Evolutionary conservation across 2,329 filamentous ascomycete species (phyloP).

Genomic region (Rhynchosporium secalis): DNA sequence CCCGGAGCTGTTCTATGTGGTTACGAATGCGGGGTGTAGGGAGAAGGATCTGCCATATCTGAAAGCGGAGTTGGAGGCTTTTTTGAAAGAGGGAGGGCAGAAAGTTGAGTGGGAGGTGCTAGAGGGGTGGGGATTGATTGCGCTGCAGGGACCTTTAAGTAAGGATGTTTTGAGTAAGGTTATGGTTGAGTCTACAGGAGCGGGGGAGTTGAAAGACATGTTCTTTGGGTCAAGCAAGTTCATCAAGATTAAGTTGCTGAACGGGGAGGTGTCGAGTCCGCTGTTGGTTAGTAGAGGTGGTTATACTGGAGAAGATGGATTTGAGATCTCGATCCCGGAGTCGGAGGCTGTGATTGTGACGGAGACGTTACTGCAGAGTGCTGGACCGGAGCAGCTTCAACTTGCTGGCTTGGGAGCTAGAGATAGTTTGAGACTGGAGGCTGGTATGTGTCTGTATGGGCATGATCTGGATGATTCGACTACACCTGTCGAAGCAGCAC

Average conservation of each 20-base stretch:
- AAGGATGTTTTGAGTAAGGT: conserved; percentile 66
- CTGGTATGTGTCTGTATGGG: conserved; percentile 99
- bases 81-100: conserved; percentile 54
- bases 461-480: conserved; percentile 85
- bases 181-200: conserved; percentile 50
- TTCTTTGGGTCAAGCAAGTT: conserved; percentile 79
- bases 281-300: conserved; percentile 83
- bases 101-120: conserved; percentile 69
- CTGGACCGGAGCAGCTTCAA: conserved; percentile 62
- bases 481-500: conserved; percentile 65
- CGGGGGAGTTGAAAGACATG: conserved; percentile 61
- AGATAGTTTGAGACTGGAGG: conserved; percentile 90
- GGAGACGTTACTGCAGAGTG: conserved; percentile 54
- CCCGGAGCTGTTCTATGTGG: conserved; percentile 79
- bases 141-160: conserved; percentile 83
- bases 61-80: conserved; percentile 63
- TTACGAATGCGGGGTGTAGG: conserved; percentile 90
- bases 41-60: conserved; percentile 86
- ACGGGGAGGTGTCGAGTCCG: conserved; percentile 48
- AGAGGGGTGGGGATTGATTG: conserved; percentile 74
- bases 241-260: conserved; percentile 63
- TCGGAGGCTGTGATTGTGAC: conserved; percentile 65
- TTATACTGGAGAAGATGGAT: conserved; percentile 97
- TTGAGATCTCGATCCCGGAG: conserved; percentile 85
- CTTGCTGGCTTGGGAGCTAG: conserved; percentile 87